phyloP scores from a whole-genome alignment of 148 eudicot genomes.

The Chenopodium album region DNA sequence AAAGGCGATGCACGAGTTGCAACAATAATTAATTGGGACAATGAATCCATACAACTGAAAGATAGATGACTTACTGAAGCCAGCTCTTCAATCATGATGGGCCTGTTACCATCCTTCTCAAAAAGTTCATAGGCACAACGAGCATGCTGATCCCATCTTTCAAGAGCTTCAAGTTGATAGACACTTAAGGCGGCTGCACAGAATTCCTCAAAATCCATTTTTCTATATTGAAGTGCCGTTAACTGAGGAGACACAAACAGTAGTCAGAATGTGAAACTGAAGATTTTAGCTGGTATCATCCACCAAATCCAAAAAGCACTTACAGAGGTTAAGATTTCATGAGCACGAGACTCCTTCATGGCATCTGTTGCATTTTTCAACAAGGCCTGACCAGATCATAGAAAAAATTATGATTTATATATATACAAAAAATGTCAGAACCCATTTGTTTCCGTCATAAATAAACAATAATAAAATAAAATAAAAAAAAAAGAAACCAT shows the following conservation, averaged over 20 bases:
- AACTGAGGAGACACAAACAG: conserved; percentile 41
- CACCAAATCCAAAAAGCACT: conserved; percentile 22
- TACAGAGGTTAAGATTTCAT: conserved; percentile 81
- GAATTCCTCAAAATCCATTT: conserved; percentile 91
- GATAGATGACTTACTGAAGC: conserved; percentile 63
- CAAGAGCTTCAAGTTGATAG: conserved; percentile 87
- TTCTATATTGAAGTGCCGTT: conserved; percentile 76
- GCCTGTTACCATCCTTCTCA: conserved; percentile 90
- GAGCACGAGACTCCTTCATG: conserved; percentile 89
- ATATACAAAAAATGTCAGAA: neutral
- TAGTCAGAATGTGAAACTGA: neutral
- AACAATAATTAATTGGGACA: neutral
- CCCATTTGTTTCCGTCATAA: neutral
- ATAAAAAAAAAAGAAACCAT: too few species aligned
- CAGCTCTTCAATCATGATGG: conserved; percentile 83
- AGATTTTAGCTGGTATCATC: neutral
- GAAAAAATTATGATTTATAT: neutral
- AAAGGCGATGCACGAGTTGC: neutral
- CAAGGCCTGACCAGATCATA: conserved; percentile 63
- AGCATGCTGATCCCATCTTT: conserved; percentile 94
- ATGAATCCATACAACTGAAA: neutral
- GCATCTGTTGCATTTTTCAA: conserved; percentile 81
- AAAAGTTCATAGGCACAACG: conserved; percentile 87
- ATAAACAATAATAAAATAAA: too few species aligned
- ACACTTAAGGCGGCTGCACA: conserved; percentile 88